phyloP scores from a whole-genome alignment of 768 basidiomycete genomes.

The Termitomyces sp. region DNA sequence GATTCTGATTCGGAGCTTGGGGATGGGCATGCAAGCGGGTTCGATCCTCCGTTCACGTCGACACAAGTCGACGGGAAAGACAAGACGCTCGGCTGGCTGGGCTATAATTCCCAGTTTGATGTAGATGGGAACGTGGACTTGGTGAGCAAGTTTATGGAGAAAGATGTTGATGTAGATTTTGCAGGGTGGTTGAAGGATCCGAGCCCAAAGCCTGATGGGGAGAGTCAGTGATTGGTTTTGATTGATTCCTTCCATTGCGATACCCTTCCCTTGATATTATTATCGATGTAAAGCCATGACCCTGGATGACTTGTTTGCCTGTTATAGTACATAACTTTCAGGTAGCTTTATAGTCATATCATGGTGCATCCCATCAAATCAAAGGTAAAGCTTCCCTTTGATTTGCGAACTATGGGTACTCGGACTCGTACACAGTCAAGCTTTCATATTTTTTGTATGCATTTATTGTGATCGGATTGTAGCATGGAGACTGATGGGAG shows the following conservation, averaged over 20 bases:
- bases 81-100: conserved; percentile 25
- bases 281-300: neutral
- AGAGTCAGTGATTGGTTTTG: conserved; percentile 8
- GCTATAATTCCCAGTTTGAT: conserved; percentile 55
- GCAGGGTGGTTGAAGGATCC: conserved; percentile 44
- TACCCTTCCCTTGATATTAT: neutral
- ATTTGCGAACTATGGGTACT: no score
- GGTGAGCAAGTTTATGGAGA: conserved; percentile 49
- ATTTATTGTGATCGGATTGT: no score
- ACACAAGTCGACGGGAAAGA: conserved; percentile 21
- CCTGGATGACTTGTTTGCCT: neutral
- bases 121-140: conserved; percentile 47
- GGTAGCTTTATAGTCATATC: no score
- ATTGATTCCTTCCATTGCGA: neutral
- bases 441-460: no score
- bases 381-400: no score
- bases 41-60: conserved; percentile 27
- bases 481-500: no score
- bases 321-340: no score
- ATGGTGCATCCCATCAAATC: no score
- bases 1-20: conserved; percentile 19
- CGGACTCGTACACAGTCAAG: no score
- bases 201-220: conserved; percentile 21
- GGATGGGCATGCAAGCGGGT: conserved; percentile 13
- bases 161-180: conserved; percentile 57